Percentiles rank a stretch among this genome's conserved stretches.
Conservation (phyloP, 306 rosid species). For the Castanopsis chinensis region DNA sequence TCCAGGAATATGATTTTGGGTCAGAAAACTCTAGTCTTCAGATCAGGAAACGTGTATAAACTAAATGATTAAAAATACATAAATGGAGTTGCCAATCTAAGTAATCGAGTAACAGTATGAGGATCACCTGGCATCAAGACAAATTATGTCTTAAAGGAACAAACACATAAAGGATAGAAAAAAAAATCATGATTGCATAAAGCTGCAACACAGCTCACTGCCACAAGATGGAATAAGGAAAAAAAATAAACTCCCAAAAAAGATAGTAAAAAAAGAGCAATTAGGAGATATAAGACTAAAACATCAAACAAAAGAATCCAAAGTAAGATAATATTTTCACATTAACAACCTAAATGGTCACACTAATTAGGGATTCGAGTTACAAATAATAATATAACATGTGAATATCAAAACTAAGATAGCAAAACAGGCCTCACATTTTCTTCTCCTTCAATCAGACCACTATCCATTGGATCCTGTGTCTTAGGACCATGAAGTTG, state of each 20-base stretch:
- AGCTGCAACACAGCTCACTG: not conserved
- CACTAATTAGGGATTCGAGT: not conserved
- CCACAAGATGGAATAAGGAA: not conserved
- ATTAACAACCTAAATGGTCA: not conserved
- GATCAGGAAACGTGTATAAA: not conserved
- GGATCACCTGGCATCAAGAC: not conserved
- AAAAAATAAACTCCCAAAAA: not conserved
- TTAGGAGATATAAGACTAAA: not conserved
- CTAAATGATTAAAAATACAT: not conserved
- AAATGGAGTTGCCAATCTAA: not conserved
- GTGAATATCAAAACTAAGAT: not conserved
- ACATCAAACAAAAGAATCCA: not conserved
- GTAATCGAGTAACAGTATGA: not conserved
- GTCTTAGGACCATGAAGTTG: slow-evolving; percentile 9
- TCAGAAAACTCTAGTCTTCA: not conserved
- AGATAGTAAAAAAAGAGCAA: not conserved
- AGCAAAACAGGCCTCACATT: slow-evolving; percentile 44
- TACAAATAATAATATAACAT: not conserved
- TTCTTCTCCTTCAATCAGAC: slow-evolving; percentile 44
- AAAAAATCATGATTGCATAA: not conserved
- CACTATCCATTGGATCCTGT: slow-evolving; percentile 29
- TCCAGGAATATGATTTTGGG: not conserved
- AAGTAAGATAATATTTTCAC: not conserved
- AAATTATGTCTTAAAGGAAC: not conserved
- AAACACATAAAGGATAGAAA: not conserved